These are phyloP conservation scores for Senna tora DNA, from an alignment of 306 rosid genomes.

Conservation along the genomic window DNA sequence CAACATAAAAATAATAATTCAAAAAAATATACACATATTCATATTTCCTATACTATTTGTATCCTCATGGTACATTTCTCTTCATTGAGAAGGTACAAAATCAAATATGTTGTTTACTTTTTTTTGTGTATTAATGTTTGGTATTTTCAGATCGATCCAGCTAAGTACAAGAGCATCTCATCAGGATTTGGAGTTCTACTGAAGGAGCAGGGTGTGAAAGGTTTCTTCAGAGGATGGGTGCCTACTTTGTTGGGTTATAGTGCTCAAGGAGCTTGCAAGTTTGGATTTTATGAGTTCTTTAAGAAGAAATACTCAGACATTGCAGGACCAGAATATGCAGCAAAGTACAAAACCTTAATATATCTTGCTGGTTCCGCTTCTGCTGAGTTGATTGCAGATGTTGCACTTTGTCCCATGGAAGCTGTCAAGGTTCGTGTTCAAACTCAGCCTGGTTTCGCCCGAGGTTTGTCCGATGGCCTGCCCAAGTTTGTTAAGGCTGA, in stretches of 20 bases:
- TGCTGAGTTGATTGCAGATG: conserved; percentile 79
- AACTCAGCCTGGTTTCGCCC: conserved; percentile 88
- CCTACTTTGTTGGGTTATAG: conserved; percentile 87
- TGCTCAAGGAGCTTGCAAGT: conserved; percentile 85
- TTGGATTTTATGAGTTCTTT: conserved; percentile 80
- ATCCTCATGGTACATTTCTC: too few species aligned
- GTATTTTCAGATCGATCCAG: conserved; percentile 63
- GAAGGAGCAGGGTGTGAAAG: conserved; percentile 74
- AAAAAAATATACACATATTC: too few species aligned
- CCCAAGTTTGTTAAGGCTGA: conserved; percentile 75
- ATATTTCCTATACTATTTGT: too few species aligned
- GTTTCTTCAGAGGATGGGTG: conserved; percentile 80
- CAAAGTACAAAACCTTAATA: conserved; percentile 78
- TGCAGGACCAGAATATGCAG: conserved; percentile 75
- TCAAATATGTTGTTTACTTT: too few species aligned
- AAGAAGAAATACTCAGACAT: conserved; percentile 83
- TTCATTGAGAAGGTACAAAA: too few species aligned
- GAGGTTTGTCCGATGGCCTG: conserved; percentile 74
- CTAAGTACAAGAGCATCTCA: conserved; percentile 65
- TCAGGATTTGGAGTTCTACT: conserved; percentile 75
- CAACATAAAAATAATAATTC: background rate
- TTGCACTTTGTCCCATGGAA: conserved; percentile 88
- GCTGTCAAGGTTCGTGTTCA: conserved; percentile 91
- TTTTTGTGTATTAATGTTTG: background rate
- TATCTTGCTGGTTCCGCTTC: conserved; percentile 85